Evolutionary conservation across 305 asterid genomes (phyloP), one percentile per base, ranked within the genome.

Genomic region (Coffea humblotiana): DNA sequence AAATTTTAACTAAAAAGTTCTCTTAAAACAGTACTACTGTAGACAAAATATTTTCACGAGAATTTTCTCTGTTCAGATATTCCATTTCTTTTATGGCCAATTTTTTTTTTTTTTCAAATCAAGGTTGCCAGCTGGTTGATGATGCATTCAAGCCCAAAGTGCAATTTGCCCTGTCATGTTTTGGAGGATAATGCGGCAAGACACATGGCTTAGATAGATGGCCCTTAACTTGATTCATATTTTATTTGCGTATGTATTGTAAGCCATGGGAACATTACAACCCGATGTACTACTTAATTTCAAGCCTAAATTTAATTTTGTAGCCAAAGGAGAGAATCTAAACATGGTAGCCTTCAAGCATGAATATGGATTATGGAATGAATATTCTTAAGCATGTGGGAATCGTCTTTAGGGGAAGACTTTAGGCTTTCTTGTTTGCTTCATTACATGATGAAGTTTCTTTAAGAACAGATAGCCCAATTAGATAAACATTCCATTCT

Each of bases 261-360:
- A 47, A 64, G 37, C 43, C 25, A 43, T 29, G 54, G 43, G 43
- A 40, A 40, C 43, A 40, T 32, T 32, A 32, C 32, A 32, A 32
- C 32, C 5, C 43, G 5, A 40, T 5, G 65, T 27, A 80, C 45
- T 35, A 8, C 60, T 32, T 32, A 32, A 32, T 40, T 40, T 5
- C 4, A 67, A 71, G 72, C 78, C 76, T 35, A 40, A 49, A 49
- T 2, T 40, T 73, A 49, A 49, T 2, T 40, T 73, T 18, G 71
- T 71, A 37, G 60, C 72, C 82, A 76, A 32, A 75, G 76, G 72
- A 76, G 56, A 82, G 85, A 84, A 78, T 82, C 83, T 80, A 84
- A 56, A 52, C 25, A 49, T 49, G 1, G 43, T 49, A 5, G 43
- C 63, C 32, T 32, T 32, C 40, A 71, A 25, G 75, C 21, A 27